Conservation (phyloP, 306 rosid species). For the Vicia faba region DNA sequence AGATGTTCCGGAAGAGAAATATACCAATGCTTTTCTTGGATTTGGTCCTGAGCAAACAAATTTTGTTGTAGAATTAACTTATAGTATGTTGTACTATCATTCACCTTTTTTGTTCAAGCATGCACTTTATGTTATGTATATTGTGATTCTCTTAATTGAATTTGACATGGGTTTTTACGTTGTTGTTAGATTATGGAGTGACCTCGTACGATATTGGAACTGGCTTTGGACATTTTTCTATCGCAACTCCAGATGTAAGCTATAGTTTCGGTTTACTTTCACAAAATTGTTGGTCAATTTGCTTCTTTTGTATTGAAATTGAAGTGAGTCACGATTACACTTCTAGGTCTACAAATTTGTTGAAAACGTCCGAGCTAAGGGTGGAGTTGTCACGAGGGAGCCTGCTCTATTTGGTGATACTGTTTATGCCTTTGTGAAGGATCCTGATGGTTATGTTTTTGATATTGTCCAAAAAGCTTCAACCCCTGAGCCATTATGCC, state of each 20-base stretch:
- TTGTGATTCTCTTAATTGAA: constrained; percentile 6
- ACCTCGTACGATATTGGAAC: constrained; percentile 82
- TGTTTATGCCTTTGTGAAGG: constrained; percentile 83
- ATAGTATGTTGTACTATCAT: constrained; percentile 62
- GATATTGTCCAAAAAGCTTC: constrained; percentile 79
- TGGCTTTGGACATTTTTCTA: constrained; percentile 94
- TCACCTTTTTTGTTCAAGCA: constrained; percentile 2
- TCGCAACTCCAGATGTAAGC: constrained; percentile 84
- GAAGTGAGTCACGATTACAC: constrained; percentile 19
- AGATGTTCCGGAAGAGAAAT: constrained; percentile 88
- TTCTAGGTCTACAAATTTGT: constrained; percentile 80
- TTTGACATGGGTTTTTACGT: constrained; percentile 29
- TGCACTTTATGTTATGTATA: constrained; percentile 8
- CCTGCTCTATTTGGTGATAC: constrained; percentile 82
- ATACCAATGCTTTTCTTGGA: constrained; percentile 92
- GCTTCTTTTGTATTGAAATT: constrained; percentile 14
- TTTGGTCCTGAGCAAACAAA: constrained; percentile 78
- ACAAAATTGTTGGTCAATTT: constrained; percentile 16
- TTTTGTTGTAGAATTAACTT: constrained; percentile 88
- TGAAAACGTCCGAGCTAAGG: constrained; percentile 69
- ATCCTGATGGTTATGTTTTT: constrained; percentile 89
- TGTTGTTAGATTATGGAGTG: constrained; percentile 76
- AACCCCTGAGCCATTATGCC: constrained; percentile 87
- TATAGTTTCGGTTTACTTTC: constrained; percentile 6
- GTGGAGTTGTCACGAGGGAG: constrained; percentile 79